These are phyloP conservation scores for Geoglossum cookeanum DNA, from an alignment of 2,329 filamentous ascomycete genomes.

Conservation along the genomic window DNA sequence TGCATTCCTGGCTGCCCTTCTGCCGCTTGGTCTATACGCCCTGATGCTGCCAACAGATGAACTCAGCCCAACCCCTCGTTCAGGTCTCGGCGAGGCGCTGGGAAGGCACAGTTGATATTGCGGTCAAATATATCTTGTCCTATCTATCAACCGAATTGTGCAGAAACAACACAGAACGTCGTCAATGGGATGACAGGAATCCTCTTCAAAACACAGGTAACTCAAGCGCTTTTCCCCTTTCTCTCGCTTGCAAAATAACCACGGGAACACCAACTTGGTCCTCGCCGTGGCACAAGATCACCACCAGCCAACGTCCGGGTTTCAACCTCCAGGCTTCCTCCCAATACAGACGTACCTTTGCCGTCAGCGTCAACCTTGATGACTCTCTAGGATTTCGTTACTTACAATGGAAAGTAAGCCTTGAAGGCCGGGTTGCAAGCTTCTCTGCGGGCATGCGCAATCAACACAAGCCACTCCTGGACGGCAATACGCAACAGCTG, in stretches of 20 bases:
- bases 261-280: not conserved
- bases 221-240: not conserved
- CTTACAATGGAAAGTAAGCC: slow-evolving; percentile 27
- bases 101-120: not conserved
- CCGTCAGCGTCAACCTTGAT: slow-evolving; percentile 10
- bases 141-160: not conserved
- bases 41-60: not conserved
- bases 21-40: not conserved
- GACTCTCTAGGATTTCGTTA: slow-evolving; percentile 1
- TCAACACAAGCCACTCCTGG: slow-evolving; percentile 20
- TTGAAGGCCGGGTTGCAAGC: slow-evolving; percentile 20
- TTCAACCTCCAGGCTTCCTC: slow-evolving; percentile 18
- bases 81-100: not conserved
- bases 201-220: not conserved
- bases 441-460: slow-evolving; percentile 21
- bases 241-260: not conserved
- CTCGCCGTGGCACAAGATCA: not conserved
- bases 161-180: not conserved
- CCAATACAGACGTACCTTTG: slow-evolving; percentile 25
- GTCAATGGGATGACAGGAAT: not conserved
- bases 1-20: not conserved
- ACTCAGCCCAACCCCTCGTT: not conserved
- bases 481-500: slow-evolving; percentile 22
- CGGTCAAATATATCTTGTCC: not conserved
- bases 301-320: not conserved